A percentile compares a stretch with the other conserved stretches of the same genome.
Conservation (phyloP, 805 yeast species). For the Cyberlindnera bimundalis region DNA sequence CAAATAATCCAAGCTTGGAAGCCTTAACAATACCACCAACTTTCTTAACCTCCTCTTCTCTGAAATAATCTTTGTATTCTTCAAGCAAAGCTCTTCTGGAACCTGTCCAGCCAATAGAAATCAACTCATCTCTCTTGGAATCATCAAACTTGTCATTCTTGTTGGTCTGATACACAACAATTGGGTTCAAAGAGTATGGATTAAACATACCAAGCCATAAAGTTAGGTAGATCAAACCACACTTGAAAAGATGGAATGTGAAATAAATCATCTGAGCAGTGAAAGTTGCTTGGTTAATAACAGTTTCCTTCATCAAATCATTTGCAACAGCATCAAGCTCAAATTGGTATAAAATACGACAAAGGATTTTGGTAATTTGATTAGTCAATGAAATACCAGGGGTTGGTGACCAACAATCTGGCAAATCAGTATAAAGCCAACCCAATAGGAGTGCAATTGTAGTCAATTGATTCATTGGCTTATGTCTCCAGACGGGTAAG, state of each 20-base stretch:
- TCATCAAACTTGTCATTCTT: slow-evolving; percentile 33
- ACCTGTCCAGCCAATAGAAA: slow-evolving; percentile 92
- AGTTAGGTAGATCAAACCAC: slow-evolving; percentile 48
- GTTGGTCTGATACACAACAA: slow-evolving; percentile 30
- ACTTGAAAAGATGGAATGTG: slow-evolving; percentile 64
- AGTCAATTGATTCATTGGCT: slow-evolving; percentile 40
- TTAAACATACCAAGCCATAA: slow-evolving; percentile 73
- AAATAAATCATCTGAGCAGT: slow-evolving; percentile 67
- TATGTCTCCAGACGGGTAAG: slow-evolving; percentile 63
- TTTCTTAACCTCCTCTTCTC: slow-evolving; percentile 58
- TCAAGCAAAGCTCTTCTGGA: slow-evolving; percentile 67
- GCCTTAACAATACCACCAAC: slow-evolving; percentile 79
- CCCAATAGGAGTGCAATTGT: slow-evolving; percentile 36
- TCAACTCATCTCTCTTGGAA: slow-evolving; percentile 40
- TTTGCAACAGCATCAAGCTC: slow-evolving; percentile 40
- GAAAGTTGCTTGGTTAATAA: slow-evolving; percentile 34
- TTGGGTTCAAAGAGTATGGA: slow-evolving; percentile 56
- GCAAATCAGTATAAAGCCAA: slow-evolving; percentile 94
- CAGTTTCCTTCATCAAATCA: slow-evolving; percentile 48
- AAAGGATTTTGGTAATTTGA: slow-evolving; percentile 38
- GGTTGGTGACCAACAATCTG: slow-evolving; percentile 84
- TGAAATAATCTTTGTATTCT: slow-evolving; percentile 67
- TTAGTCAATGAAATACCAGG: slow-evolving; percentile 84
- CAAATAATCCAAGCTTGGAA: slow-evolving; percentile 66
- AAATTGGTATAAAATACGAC: slow-evolving; percentile 32